These are phyloP conservation scores for Letharia columbiana DNA, from an alignment of 495 filamentous ascomycete species.

Conservation along the genomic window DNA sequence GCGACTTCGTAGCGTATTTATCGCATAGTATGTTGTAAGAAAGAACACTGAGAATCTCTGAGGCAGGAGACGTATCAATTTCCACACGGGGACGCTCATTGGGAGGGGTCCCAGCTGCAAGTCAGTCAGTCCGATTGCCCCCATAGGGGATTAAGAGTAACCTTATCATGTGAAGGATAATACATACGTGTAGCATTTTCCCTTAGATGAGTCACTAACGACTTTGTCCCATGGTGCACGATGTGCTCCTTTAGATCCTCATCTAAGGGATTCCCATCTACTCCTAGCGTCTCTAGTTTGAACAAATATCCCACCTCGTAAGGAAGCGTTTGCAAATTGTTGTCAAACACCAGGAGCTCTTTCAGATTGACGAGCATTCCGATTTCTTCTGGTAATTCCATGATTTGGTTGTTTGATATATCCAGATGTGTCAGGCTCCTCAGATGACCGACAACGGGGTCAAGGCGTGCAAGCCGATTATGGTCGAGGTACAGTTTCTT, in stretches of 20 bases:
- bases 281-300: constrained; percentile 75
- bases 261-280: constrained; percentile 83
- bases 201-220: constrained; percentile 69
- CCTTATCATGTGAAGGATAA: background rate
- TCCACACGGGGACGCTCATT: constrained; percentile 62
- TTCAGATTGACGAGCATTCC: constrained; percentile 90
- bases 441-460: constrained; percentile 68
- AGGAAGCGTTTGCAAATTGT: constrained; percentile 71
- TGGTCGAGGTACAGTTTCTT: constrained; percentile 83
- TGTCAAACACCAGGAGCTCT: constrained; percentile 76
- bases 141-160: background rate
- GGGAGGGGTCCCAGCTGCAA: constrained; percentile 61
- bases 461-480: constrained; percentile 74
- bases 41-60: constrained; percentile 64
- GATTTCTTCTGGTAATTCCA: constrained; percentile 78
- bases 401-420: constrained; percentile 77
- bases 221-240: constrained; percentile 76
- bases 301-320: constrained; percentile 81
- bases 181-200: constrained; percentile 73
- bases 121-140: background rate
- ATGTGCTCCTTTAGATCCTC: constrained; percentile 64
- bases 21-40: constrained; percentile 96
- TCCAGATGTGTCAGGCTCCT: constrained; percentile 73
- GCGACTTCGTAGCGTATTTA: constrained; percentile 68
- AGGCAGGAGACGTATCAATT: constrained; percentile 49